Evolutionary conservation across 2,329 filamentous ascomycete species (phyloP).

Genomic region (Xylaria sp.): DNA sequence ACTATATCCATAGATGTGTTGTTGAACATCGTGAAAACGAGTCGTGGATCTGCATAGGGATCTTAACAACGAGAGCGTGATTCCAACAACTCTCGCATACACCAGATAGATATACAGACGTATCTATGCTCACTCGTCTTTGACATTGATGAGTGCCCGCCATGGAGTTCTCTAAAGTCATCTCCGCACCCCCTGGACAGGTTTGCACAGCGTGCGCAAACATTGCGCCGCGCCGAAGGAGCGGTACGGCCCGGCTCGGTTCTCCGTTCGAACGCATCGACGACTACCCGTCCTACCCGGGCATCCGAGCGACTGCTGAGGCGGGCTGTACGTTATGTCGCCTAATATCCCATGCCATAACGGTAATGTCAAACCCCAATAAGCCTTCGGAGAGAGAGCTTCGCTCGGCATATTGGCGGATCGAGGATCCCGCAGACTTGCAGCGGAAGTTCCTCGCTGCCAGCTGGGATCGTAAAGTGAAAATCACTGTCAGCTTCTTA

Average conservation of each 20-base stretch:
- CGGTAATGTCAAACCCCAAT: not conserved
- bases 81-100: not conserved
- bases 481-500: not conserved
- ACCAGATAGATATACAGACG: not conserved
- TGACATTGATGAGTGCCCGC: not conserved
- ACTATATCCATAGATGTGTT: too few species aligned
- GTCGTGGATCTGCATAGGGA: not conserved
- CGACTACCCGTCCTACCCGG: not conserved
- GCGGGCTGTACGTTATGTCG: not conserved
- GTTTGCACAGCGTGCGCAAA: not conserved
- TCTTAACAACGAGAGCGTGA: not conserved
- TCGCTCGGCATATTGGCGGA: not conserved
- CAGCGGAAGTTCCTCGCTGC: not conserved
- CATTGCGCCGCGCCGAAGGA: not conserved
- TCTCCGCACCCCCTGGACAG: not conserved
- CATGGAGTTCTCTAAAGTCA: not conserved
- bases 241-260: not conserved
- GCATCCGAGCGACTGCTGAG: not conserved
- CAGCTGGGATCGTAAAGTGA: not conserved
- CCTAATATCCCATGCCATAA: not conserved
- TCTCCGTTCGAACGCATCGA: not conserved
- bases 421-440: not conserved
- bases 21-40: too few species aligned
- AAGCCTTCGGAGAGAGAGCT: not conserved
- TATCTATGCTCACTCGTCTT: not conserved